Evolutionary conservation across 345 rosid species (phyloP), one percentile per base, ranked within the genome.

Genomic region (Gynandropsis gynandra): DNA sequence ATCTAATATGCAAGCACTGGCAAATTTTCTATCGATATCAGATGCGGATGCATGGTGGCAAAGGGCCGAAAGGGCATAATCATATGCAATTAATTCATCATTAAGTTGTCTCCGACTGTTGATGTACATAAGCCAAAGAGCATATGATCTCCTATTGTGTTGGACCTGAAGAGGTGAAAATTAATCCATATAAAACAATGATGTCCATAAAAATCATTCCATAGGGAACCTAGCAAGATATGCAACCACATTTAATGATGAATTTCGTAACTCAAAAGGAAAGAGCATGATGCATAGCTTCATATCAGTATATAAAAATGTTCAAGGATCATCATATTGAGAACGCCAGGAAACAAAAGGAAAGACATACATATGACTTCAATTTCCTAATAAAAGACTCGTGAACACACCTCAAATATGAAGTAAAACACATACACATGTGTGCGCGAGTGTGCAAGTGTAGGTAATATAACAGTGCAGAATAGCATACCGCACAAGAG

Each of bases 1-100:
- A 74, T 92, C 97, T 65, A 92, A 74, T 73, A 85, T 85, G 86
- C 88, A 79, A 47, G 79, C 76, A 58, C 98, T 82, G 64, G 80
- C 59, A 69, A 67, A 68, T 47, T 56, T 51, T 58, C 20, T 65
- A 63, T 72, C 75, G 39, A 57, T 62, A 14, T 56, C 65, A 42
- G 72, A 62, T 53, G 74, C 64, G 57, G 85, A 56, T 55, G 68
- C 66, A 47, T 44, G 71, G 50, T 47, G 58, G 74, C 77, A 76
- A 50, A 92, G 79, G 7, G 76, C 85, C 8, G 68, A 55, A 47
- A 92, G 75, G 36, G 98, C 93, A 50, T 71, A 69, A 54, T 78
- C 82, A 65, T 78, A 87, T 37, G 96, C 95, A 62, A 1, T 65
- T 53, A 92, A 47, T 29, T 80, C 89, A 62, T 85, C 84, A 38